Evolutionary conservation across 2,329 filamentous ascomycete species (phyloP), one percentile per base, ranked within the genome.

Genomic region (Fusarium sacchari): DNA sequence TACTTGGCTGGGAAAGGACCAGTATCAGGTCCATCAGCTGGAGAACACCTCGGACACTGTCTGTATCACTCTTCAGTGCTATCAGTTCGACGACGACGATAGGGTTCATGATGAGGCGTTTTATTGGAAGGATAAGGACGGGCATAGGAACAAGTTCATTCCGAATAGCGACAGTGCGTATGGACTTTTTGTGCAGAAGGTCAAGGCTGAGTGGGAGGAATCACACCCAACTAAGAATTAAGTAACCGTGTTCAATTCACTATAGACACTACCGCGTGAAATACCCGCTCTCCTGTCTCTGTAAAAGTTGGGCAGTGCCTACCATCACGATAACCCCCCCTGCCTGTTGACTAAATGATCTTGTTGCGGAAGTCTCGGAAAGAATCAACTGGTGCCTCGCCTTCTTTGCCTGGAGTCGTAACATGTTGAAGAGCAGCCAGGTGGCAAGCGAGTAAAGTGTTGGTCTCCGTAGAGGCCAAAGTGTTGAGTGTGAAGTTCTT

Each of bases 191-290:
- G 52, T 55, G 7, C 36, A 7, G 22, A 7, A 55, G 22, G 52
- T 55, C 1, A 1, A 55, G 0, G 36, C 12, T 3, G 52, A 55
- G 18, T 55, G 50, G 52, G 1, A 30, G 3, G 13, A 53, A 6
- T 28, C 50, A 5, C 50, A 39, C 20, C 7, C 0, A 39, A 1
- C 5, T 1, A 20, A 52, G 47, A 0, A 34, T 20, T 3, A 2
- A 34, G 22, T 46, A 46, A 20, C 12, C 4, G 8, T 28, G 24
- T 46, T 46, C 12, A 5, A 17, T 46, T 46, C 12, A 5, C 18
- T 46, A 46, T 28, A 3, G 26, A 4, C 24, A 11, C 9, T 15
- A 2, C 13, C 12, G 13, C 24, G 17, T 28, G 28, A 12, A 20
- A 3, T 22, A 2, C 22, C 18, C 18, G 13, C 9, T 11, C 13